A percentile compares a stretch with the other conserved stretches of the same genome.
phyloP scores from a whole-genome alignment of 179 eudicot genomes.

The Vitellaria paradoxa region DNA sequence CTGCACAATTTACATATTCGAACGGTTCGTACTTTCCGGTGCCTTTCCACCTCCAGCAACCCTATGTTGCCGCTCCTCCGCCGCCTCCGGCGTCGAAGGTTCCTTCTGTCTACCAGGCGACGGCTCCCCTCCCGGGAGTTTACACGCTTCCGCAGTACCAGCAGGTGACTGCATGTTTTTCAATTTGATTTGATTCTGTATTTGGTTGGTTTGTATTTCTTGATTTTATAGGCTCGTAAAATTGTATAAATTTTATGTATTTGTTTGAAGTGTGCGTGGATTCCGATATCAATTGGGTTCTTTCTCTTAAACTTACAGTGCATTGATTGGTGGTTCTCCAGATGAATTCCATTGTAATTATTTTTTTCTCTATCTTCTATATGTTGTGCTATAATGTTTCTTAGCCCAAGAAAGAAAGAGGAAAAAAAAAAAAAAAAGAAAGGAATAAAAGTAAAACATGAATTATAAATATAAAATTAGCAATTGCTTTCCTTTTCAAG shows the following conservation, averaged over 20 bases:
- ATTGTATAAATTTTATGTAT: too few relatives aligned
- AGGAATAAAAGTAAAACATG: too few relatives aligned
- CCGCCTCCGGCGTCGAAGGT: conserved; percentile 30
- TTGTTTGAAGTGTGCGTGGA: too few relatives aligned
- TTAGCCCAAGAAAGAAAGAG: too few relatives aligned
- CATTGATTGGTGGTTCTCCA: background rate
- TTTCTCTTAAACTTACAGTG: background rate
- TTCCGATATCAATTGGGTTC: background rate
- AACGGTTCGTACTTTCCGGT: conserved; percentile 65
- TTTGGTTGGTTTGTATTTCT: background rate
- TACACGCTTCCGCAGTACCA: conserved; percentile 58
- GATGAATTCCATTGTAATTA: background rate
- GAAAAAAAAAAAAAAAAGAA: too few relatives aligned
- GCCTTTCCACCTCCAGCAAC: conserved; percentile 75
- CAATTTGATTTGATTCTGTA: background rate
- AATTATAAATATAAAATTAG: too few relatives aligned
- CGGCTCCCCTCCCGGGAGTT: conserved; percentile 27
- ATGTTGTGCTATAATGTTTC: conserved; percentile 10
- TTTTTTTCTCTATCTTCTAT: background rate
- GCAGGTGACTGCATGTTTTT: conserved; percentile 25
- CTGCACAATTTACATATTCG: conserved; percentile 55
- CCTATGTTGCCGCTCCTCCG: conserved; percentile 41
- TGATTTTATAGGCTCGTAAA: background rate
- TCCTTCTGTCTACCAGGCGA: conserved; percentile 28
- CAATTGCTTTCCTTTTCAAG: too few relatives aligned